Percentiles rank a stretch among this genome's conserved stretches.
phyloP scores from a whole-genome alignment of 73 alveolate genomes.

The Paramecium caudatum region DNA sequence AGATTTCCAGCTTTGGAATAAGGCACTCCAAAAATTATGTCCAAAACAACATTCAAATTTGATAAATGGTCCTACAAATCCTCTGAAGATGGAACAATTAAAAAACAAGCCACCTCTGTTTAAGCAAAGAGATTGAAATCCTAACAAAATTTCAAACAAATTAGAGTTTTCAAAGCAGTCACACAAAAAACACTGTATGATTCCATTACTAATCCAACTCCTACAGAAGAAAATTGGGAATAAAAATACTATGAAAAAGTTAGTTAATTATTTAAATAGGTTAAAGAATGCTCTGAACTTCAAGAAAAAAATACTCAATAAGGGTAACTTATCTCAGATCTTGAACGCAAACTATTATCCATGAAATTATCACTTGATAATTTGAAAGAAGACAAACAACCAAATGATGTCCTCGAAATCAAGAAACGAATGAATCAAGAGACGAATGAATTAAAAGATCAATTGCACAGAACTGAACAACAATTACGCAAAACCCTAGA shows the following conservation, averaged over 20 bases:
- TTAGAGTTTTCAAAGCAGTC: not conserved
- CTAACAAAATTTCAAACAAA: not conserved
- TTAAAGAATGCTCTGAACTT: not conserved
- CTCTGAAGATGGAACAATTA: not conserved
- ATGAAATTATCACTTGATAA: not conserved
- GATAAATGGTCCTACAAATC: conserved; percentile 5
- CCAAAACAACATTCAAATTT: conserved; percentile 35
- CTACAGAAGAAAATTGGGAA: conserved; percentile 12
- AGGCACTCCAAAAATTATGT: conserved; percentile 22
- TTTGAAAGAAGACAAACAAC: not conserved
- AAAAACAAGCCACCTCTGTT: not conserved
- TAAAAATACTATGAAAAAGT: conserved; percentile 23
- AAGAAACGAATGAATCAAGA: not conserved
- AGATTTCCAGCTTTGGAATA: conserved; percentile 32
- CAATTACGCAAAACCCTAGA: not conserved
- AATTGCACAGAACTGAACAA: conserved; percentile 1
- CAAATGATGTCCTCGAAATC: not conserved
- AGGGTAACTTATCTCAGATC: not conserved
- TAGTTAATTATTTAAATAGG: not conserved
- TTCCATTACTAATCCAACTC: conserved; percentile 1
- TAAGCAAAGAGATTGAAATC: not conserved
- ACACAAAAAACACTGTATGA: not conserved
- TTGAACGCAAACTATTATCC: not conserved
- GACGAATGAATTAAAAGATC: not conserved
- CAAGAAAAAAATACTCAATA: not conserved